Evolutionary conservation across 208 protist genomes (phyloP), one percentile per base, ranked within the genome.

Genomic region (Leishmania amazonensis): DNA sequence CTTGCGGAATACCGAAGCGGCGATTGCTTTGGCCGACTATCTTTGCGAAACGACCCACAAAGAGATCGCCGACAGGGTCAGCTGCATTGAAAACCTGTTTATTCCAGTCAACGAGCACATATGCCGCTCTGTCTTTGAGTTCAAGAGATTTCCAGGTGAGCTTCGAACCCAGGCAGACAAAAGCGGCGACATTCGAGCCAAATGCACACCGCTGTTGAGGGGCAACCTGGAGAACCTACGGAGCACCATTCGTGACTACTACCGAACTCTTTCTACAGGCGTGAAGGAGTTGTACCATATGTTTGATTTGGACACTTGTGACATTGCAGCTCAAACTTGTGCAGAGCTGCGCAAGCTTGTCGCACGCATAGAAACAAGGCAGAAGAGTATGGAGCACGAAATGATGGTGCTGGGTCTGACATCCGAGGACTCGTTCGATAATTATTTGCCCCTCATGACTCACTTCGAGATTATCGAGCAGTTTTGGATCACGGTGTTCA

Each of bases 321-420:
- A 98, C 77, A 95, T 98, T 78, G 93, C 93, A 38, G 92, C 91
- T 11, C 93, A 96, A 85, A 98, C 93, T 7, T 98, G 95, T 77
- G 53, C 85, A 11, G 93, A 96, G 75, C 87, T 96, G 57, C 86
- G 91, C 42, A 88, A 91, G 78, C 81, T 98, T 57, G 90, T 95
- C 9, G 83, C 90, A 47, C 67, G 89, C 28, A 86, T 96, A 49
- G 76, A 86, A 17, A 79, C 83, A 8, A 84, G 83, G 17, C 87
- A 94, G 71, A 81, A 93, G n/a, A 81, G 79, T 75, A 92, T 96
- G 73, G 75, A 82, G 65, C 86, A 91, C 77, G 91, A 94, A 75
- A 90, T 94, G 75, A 60, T 80, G 35, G 85, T 88, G 40, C 81
- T 97, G 1, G 83, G 84, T 9, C 76, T 95, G 11, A 17, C 78